Evolutionary conservation across 768 basidiomycete species (phyloP), one percentile per base, ranked within the genome.

Genomic region (Paxillus involutus): DNA sequence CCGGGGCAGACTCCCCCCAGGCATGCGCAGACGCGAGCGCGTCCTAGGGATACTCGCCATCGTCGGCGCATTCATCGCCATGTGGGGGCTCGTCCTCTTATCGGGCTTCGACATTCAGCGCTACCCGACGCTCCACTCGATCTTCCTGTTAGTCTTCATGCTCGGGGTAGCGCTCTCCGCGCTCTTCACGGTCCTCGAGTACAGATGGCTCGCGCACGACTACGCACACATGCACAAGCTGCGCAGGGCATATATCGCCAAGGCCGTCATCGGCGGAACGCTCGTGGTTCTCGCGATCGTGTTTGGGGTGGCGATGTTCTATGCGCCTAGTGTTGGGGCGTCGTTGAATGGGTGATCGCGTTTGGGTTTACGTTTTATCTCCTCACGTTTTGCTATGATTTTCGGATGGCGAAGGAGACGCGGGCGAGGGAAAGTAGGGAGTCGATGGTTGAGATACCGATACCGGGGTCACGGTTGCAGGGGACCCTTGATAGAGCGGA

Each of bases 341-440:
- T 90, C 51, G 61, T 91, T 7, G 90, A 92, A 67, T 92, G 89
- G 89, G 63, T 68, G 0, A 88, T 92, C 46, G 78, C 80, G 4
- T 84, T 91, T 50, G 82, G 86, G 8, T 90, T 84, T 67, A 85
- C 85, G 6, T 77, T 88, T 59, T 91, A 88, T 67, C 71, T 90
- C 39, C 73, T 89, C 53, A 86, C 88, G 0, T 91, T 88, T 71
- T 82, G 68, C 58, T 87, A 80, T 65, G 90, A 92, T 67, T 76
- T 89, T n/a, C 74, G 82, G 46, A 75, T 80, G 66, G 77, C 82
- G 4, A 83, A 80, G 29, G 44, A 16, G 43, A 47, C 7, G 4
- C 4, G 0, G 6, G 47, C 0, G 12, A 32, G 16, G 4, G 40
- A 21, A 19, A 24, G 35, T 19, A 24, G 29, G 39, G 33, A 55